Conservation (phyloP, 495 filamentous ascomycete genomes). For the Hypoxylon fragiforme region DNA sequence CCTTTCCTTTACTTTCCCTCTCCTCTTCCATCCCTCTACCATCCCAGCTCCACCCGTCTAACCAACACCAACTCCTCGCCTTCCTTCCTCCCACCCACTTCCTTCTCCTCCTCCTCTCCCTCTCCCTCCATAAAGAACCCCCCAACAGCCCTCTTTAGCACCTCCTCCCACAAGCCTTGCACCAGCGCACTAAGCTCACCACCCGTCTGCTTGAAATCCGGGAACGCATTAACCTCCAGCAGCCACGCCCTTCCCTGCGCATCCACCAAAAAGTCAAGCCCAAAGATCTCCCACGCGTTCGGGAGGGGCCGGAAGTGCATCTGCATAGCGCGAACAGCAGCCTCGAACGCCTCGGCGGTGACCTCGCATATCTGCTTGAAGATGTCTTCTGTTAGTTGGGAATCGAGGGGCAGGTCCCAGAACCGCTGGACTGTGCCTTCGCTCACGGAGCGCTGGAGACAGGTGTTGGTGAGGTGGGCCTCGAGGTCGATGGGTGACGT, state of each 20-base stretch:
- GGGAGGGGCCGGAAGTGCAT: slow-evolving; percentile 88
- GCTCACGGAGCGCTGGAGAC: slow-evolving; percentile 66
- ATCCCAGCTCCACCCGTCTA: slow-evolving; percentile 31
- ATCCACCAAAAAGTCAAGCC: slow-evolving; percentile 88
- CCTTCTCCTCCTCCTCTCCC: not conserved
- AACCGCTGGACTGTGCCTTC: slow-evolving; percentile 62
- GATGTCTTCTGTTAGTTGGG: slow-evolving; percentile 45
- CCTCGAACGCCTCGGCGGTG: slow-evolving; percentile 78
- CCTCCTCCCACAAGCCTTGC: slow-evolving; percentile 71
- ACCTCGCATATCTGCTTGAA: slow-evolving; percentile 72
- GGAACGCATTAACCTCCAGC: slow-evolving; percentile 94
- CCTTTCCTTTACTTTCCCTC: not conserved
- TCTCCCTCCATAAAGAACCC: slow-evolving; percentile 35
- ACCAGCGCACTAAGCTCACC: slow-evolving; percentile 70
- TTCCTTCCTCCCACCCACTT: slow-evolving; percentile 5
- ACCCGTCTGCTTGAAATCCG: slow-evolving; percentile 92
- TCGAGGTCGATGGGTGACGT: slow-evolving; percentile 53
- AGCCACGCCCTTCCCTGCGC: slow-evolving; percentile 64
- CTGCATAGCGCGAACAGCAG: slow-evolving; percentile 77
- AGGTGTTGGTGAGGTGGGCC: slow-evolving; percentile 90
- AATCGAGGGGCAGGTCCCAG: slow-evolving; percentile 62
- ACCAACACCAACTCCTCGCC: slow-evolving; percentile 32
- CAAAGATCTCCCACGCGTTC: slow-evolving; percentile 90
- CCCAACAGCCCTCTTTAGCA: slow-evolving; percentile 64
- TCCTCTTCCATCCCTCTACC: slow-evolving; percentile 9